Evolutionary conservation across 73 alveolate species (phyloP).

Genomic region (Symbiodinium pilosum): DNA sequence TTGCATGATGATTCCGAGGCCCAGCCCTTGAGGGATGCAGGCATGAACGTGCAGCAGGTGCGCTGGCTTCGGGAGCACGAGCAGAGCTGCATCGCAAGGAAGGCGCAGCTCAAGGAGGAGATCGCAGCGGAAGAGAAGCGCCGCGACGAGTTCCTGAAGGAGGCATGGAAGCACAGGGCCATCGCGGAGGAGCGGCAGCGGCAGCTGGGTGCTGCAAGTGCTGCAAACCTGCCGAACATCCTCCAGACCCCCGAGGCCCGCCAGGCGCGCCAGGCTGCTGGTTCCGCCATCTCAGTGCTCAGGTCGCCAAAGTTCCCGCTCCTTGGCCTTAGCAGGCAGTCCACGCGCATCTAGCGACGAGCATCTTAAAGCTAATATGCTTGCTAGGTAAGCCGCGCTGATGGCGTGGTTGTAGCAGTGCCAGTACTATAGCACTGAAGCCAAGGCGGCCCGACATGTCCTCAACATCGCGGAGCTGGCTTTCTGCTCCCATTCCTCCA

Average conservation of each 20-base stretch:
- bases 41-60: conserved; percentile 31
- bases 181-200: conserved; percentile 13
- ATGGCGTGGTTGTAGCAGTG: too few species aligned
- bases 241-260: neutral
- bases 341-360: too few species aligned
- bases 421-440: too few species aligned
- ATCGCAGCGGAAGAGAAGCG: conserved; percentile 61
- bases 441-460: neutral
- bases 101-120: conserved; percentile 61
- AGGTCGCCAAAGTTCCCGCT: neutral
- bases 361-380: too few species aligned
- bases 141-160: conserved; percentile 43
- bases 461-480: neutral
- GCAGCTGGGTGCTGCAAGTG: neutral
- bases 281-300: neutral
- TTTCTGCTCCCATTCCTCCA: neutral
- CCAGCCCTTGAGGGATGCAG: neutral
- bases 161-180: conserved; percentile 22
- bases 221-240: neutral
- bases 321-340: neutral
- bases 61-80: conserved; percentile 66
- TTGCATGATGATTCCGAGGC: conserved; percentile 40
- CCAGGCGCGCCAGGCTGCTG: neutral
- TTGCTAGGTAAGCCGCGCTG: too few species aligned
- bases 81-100: conserved; percentile 30